These are phyloP conservation scores for Durotheca rogersii DNA, from an alignment of 495 filamentous ascomycete species.

Conservation along the genomic window DNA sequence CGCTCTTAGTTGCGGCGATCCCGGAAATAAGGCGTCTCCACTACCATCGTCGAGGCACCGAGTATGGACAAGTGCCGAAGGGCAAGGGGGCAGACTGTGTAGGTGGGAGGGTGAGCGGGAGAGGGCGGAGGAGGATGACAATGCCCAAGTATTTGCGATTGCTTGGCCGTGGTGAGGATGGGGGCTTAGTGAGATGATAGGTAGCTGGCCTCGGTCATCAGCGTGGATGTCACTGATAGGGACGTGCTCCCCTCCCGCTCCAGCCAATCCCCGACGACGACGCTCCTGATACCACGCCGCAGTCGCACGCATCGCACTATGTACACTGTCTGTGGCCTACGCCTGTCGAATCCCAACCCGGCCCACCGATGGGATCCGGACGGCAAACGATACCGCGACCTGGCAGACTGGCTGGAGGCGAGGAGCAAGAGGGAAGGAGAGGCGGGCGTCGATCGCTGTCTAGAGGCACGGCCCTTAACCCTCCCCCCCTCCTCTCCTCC, in stretches of 20 bases:
- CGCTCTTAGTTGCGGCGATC: too few relatives aligned
- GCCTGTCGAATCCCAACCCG: slow-evolving; percentile 20
- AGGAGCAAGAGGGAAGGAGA: slow-evolving; percentile 12
- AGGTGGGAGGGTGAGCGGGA: not conserved
- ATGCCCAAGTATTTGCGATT: slow-evolving; percentile 13
- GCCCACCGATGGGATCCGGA: slow-evolving; percentile 8
- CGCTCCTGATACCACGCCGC: slow-evolving; percentile 16
- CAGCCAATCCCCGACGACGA: slow-evolving; percentile 19
- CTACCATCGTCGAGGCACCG: not conserved
- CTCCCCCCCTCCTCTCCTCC: too few relatives aligned
- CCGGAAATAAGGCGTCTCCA: slow-evolving; percentile 6
- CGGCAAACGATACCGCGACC: slow-evolving; percentile 9
- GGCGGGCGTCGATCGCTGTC: slow-evolving; percentile 18
- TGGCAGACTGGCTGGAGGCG: slow-evolving; percentile 4
- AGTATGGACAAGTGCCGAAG: slow-evolving; percentile 21
- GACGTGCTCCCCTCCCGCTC: slow-evolving; percentile 12
- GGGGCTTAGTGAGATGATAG: slow-evolving; percentile 33
- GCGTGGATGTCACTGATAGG: slow-evolving; percentile 15
- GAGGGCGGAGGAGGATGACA: not conserved
- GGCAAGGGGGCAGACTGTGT: slow-evolving; percentile 3
- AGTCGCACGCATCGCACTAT: slow-evolving; percentile 19
- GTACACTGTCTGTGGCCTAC: slow-evolving; percentile 14
- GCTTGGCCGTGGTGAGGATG: slow-evolving; percentile 16
- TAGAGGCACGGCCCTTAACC: slow-evolving; percentile 25
- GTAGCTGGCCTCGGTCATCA: slow-evolving; percentile 10